A percentile compares a stretch with the other conserved stretches of the same genome.
phyloP scores from a whole-genome alignment of 176 grass and related monocot species.

The Eragrostis nindensis region DNA sequence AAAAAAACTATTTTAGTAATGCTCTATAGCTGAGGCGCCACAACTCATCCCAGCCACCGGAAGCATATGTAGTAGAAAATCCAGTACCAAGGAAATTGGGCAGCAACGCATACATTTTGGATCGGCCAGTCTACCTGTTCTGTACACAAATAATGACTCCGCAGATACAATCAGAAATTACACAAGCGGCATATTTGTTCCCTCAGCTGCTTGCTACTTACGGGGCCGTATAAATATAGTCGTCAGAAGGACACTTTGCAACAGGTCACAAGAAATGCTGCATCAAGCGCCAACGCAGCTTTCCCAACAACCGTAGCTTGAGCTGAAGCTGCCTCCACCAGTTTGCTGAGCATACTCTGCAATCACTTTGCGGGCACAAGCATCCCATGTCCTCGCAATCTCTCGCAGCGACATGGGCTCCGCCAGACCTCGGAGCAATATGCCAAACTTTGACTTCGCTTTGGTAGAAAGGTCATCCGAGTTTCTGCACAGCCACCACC shows the following conservation, averaged over 20 bases:
- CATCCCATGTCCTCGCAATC: constrained; percentile 92
- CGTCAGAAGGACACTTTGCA: neutral
- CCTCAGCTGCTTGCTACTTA: neutral
- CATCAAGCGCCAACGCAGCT: constrained; percentile 66
- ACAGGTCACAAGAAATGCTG: neutral
- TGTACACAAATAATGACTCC: neutral
- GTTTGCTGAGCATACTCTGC: constrained; percentile 80
- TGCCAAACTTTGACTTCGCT: constrained; percentile 70
- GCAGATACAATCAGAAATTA: neutral
- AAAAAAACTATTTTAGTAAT: no score
- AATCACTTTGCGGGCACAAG: constrained; percentile 72
- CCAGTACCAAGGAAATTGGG: no score
- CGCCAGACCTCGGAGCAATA: constrained; percentile 66
- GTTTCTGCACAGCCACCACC: constrained; percentile 49
- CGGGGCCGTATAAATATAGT: neutral
- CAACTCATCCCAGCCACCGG: no score
- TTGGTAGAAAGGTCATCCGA: constrained; percentile 80
- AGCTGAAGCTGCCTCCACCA: constrained; percentile 96
- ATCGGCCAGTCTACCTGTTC: neutral
- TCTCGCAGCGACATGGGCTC: constrained; percentile 85
- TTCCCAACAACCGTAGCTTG: constrained; percentile 79
- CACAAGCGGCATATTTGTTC: neutral
- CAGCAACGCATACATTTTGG: no score
- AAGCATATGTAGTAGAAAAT: no score
- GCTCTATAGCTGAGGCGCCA: no score